Percentiles rank a stretch among this genome's conserved stretches.
Evolutionary conservation across 768 basidiomycete species (phyloP).

Genomic region (Ramaria sp.): DNA sequence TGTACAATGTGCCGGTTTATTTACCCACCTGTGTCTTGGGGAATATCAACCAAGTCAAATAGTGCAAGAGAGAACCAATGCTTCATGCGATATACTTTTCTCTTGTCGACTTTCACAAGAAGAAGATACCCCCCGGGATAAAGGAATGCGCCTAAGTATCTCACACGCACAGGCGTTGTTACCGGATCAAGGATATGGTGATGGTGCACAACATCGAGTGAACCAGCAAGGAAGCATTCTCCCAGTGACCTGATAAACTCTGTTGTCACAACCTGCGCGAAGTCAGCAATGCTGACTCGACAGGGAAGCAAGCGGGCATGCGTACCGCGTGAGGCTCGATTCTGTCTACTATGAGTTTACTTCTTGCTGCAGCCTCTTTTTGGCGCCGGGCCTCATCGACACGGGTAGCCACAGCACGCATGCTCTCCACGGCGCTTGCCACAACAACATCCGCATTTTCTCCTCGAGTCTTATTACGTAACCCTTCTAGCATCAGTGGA

Average conservation of each 20-base stretch:
- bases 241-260: slow-evolving; percentile 67
- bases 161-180: slow-evolving; percentile 45
- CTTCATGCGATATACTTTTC: slow-evolving; percentile 65
- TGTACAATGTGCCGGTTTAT: slow-evolving; percentile 19
- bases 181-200: slow-evolving; percentile 37
- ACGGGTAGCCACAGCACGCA: slow-evolving; percentile 63
- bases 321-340: slow-evolving; percentile 23
- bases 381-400: slow-evolving; percentile 74
- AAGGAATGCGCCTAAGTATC: slow-evolving; percentile 85
- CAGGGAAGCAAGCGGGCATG: neutral
- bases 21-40: slow-evolving; percentile 73
- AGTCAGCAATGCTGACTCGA: neutral
- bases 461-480: neutral
- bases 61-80: slow-evolving; percentile 79
- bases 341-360: slow-evolving; percentile 56
- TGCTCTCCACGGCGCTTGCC: slow-evolving; percentile 44
- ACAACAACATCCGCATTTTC: slow-evolving; percentile 11
- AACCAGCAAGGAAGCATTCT: slow-evolving; percentile 68
- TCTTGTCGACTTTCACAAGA: slow-evolving; percentile 76
- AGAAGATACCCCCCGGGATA: slow-evolving; percentile 80
- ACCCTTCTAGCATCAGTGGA: slow-evolving; percentile 64
- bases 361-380: slow-evolving; percentile 55
- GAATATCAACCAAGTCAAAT: slow-evolving; percentile 59
- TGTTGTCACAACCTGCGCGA: slow-evolving; percentile 3
- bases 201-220: slow-evolving; percentile 78